Evolutionary conservation across 2,329 filamentous ascomycete species (phyloP).

Genomic region (Westerdykella ornata): DNA sequence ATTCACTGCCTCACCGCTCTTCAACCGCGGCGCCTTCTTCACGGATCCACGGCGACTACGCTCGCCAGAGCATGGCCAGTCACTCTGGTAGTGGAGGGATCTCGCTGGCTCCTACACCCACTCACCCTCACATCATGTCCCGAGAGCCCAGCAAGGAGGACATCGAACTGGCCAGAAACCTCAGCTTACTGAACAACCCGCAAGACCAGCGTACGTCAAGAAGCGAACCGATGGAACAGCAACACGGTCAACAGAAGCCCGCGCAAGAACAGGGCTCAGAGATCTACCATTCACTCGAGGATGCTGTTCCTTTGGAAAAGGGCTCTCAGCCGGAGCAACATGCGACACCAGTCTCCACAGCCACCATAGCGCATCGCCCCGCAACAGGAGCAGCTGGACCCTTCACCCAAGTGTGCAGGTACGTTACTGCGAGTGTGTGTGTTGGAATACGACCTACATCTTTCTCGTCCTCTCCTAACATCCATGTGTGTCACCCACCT

Average conservation of each 20-base stretch:
- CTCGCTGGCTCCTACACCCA: constrained; percentile 33
- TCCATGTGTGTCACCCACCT: background rate
- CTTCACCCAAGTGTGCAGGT: constrained; percentile 63
- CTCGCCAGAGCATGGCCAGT: constrained; percentile 19
- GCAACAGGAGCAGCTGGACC: no score
- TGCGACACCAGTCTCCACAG: constrained; percentile 17
- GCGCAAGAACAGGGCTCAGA: constrained; percentile 20
- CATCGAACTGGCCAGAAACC: constrained; percentile 45
- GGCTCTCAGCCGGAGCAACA: constrained; percentile 14
- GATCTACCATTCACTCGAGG: constrained; percentile 39
- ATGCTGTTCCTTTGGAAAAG: constrained; percentile 26
- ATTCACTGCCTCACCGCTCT: no score
- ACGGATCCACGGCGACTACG: no score
- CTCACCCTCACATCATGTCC: constrained; percentile 35
- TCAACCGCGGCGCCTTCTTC: no score
- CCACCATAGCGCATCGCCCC: constrained; percentile 13
- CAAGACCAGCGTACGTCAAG: constrained; percentile 29
- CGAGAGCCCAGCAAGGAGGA: constrained; percentile 45
- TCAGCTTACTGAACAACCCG: constrained; percentile 41
- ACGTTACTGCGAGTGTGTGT: constrained; percentile 23
- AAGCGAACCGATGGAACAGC: constrained; percentile 12
- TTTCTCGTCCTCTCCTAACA: background rate
- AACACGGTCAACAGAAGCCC: constrained; percentile 9
- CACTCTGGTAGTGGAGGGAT: constrained; percentile 30
- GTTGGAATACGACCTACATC: background rate